Base-by-base conservation (phyloP, 345 rosid species). In the Crucihimalaya himalaica region DNA sequence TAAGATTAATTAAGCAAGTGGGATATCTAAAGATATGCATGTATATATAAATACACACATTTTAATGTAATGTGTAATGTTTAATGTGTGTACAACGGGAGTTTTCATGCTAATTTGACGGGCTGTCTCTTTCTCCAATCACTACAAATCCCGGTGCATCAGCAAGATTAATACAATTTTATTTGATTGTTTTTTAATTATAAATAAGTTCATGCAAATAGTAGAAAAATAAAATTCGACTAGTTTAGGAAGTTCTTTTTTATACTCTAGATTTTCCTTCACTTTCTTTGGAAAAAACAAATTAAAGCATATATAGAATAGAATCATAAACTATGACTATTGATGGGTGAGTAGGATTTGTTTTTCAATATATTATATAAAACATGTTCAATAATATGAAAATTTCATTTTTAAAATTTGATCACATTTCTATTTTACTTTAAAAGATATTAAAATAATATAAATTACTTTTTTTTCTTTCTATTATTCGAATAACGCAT, bases 91-190 rank as follows among this genome's bases (percentile, higher is more conserved):
- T 73, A 15, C n/a, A n/a, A n/a, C 5, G 56, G 25, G 63, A 7
- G 55, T 18, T 52, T 61, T 32, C 58, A 53, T 59, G 79, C 79
- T 68, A 32, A 61, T 53, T 75, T 61, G 46, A 68, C 64, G 69
- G 63, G 70, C 52, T 52, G 66, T 70, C 74, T 53, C 53, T 63
- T 65, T 52, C n/a, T 55, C 45, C 25, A 63, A 67, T 34, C 60
- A 34, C 83, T 48, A 63, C 85, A 80, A 80, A 80, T 82, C 84
- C 83, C 85, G 62, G 15, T 78, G 74, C 72, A 54, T 69, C 52
- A 45, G 75, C 79, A 62, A 9, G 13, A 25, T 35, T 40, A 4
- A 20, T 68, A 21, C 46, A 37, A 37, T 25, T 35, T 62, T 48
- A 59, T 70, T 59, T 45, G 1, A 25, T 47, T 40, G 43, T 39